phyloP scores from a whole-genome alignment of 2,329 filamentous ascomycete species.

The Diaporthe destruens region DNA sequence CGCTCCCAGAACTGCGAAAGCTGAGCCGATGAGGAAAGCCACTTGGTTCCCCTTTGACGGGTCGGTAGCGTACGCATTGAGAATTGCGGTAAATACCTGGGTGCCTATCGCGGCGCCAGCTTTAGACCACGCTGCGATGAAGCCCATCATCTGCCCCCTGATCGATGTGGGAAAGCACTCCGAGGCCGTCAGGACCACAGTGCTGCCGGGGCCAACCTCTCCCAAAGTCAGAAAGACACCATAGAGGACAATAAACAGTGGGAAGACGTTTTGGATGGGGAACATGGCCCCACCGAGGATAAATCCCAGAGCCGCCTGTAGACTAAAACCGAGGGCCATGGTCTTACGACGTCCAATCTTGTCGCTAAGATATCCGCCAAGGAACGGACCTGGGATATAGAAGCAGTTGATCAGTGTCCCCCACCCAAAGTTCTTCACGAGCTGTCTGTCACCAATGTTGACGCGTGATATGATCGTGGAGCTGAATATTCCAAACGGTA shows the following conservation, averaged over 20 bases:
- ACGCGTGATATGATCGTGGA: constrained; percentile 62
- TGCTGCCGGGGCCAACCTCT: constrained; percentile 63
- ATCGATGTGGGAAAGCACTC: constrained; percentile 65
- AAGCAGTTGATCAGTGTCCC: constrained; percentile 64
- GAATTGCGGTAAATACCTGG: constrained; percentile 64
- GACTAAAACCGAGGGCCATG: constrained; percentile 62
- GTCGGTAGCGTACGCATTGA: constrained; percentile 56
- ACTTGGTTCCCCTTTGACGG: constrained; percentile 60
- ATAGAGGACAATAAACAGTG: constrained; percentile 64
- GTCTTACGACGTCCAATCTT: constrained; percentile 62
- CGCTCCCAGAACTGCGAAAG: constrained; percentile 60
- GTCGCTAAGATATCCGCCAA: constrained; percentile 63
- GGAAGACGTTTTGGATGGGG: constrained; percentile 59
- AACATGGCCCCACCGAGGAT: constrained; percentile 59
- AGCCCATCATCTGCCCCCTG: constrained; percentile 62
- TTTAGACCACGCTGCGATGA: constrained; percentile 61
- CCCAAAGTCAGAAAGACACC: constrained; percentile 63
- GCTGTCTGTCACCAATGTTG: constrained; percentile 55
- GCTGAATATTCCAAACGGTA: constrained; percentile 67
- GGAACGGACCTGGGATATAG: constrained; percentile 60
- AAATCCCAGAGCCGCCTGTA: constrained; percentile 61
- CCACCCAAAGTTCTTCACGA: constrained; percentile 57
- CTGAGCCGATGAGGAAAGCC: constrained; percentile 64
- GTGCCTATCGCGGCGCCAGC: constrained; percentile 64
- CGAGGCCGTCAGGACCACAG: constrained; percentile 52